phyloP scores from a whole-genome alignment of 2,329 filamentous ascomycete species.

The Neoarthrinium moseri region DNA sequence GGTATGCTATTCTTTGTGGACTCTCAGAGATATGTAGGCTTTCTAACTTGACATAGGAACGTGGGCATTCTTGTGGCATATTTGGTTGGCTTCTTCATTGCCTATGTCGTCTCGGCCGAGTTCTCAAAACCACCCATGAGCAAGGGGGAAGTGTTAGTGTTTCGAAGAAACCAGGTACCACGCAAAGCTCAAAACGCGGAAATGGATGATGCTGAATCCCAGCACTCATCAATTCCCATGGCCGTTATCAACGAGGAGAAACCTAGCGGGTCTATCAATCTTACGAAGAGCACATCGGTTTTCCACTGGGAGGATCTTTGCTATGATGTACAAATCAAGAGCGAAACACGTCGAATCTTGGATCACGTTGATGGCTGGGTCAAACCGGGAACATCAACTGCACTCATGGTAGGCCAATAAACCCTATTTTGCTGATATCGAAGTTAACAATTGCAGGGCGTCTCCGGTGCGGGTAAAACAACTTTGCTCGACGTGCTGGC shows the following conservation, averaged over 20 bases:
- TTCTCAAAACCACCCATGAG: conserved; percentile 64
- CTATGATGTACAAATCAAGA: conserved; percentile 73
- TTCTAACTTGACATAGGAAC: conserved; percentile 42
- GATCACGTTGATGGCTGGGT: conserved; percentile 88
- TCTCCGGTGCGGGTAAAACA: conserved; percentile 86
- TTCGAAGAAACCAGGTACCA: conserved; percentile 65
- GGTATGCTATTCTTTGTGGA: conserved; percentile 28
- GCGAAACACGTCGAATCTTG: conserved; percentile 68
- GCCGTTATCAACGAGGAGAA: conserved; percentile 39
- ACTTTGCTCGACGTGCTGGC: conserved; percentile 83
- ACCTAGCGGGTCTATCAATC: conserved; percentile 30
- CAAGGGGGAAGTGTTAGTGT: conserved; percentile 72
- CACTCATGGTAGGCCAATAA: conserved; percentile 70
- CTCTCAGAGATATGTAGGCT: background rate
- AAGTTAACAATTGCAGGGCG: conserved; percentile 42
- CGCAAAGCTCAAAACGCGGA: conserved; percentile 53
- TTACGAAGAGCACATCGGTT: conserved; percentile 43
- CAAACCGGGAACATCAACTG: conserved; percentile 86
- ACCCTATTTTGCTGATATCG: background rate
- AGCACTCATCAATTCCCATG: conserved; percentile 35
- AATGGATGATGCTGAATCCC: conserved; percentile 56
- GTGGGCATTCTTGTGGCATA: conserved; percentile 66
- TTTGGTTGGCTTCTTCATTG: conserved; percentile 54
- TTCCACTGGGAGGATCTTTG: conserved; percentile 84
- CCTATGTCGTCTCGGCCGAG: conserved; percentile 62